Evolutionary conservation across 495 filamentous ascomycete genomes (phyloP), one percentile per base, ranked within the genome.

Genomic region (Friedmanniomyces simplex): DNA sequence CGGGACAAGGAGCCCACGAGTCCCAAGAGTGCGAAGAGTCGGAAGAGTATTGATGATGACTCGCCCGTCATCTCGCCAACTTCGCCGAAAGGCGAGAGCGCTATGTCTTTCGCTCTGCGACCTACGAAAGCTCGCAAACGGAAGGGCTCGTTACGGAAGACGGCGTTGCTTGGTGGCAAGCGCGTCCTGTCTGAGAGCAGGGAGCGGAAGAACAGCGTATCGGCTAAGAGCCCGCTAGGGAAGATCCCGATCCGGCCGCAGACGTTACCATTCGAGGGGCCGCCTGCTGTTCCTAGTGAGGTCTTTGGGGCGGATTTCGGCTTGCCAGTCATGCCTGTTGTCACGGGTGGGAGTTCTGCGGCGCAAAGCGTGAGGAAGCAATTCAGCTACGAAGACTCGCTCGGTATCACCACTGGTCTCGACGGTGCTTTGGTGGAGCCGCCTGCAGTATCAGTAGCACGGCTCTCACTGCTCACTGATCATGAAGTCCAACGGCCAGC

Each of bases 71-170:
- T 24, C 12, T 57, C 61, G 26, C 42, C 55, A 1, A 54, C 56
- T 8, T 50, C 54, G 13, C 49, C 60, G n/a, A 51, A 54, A 34
- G 30, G 11, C 6, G 60, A 59, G 36, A 59, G 41, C 21, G 47
- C 49, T 14, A 45, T 49, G 22, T 45, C 26, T 18, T 47, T 51
- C 30, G 80, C 62, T 75, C 81, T 56, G 77, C 81, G 75, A 73
- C 77, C 22, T 71, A 75, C 73, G 48, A 86, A 85, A 65, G 85
- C 83, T 10, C 79, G 89, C 24, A 82, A 83, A 55, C 83, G 91
- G 43, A 83, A 85, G 57, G 68, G 65, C 16, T 73, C 70, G 24
- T 52, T 73, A 55, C 55, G 69, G 50, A 73, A 72, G 62, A 68
- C 67, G 3, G 69, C 67, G 14, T 55, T 73, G 21, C 55, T 73